Evolutionary conservation across 2,329 filamentous ascomycete genomes (phyloP).

Genomic region (Pestalotiopsis sp.): DNA sequence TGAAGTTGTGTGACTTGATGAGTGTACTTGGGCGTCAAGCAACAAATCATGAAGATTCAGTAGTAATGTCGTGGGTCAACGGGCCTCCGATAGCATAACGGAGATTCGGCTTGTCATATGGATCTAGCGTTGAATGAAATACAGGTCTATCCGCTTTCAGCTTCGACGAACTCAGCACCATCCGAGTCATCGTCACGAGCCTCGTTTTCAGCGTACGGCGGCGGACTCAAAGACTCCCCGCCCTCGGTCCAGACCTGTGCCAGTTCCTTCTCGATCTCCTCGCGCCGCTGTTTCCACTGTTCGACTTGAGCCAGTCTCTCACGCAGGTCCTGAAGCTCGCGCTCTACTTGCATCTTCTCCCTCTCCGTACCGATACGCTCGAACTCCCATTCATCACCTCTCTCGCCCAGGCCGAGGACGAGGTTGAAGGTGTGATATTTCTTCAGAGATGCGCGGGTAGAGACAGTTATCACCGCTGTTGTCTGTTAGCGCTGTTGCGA

Average conservation of each 20-base stretch:
- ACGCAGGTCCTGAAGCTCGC: conserved; percentile 82
- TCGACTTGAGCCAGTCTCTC: conserved; percentile 82
- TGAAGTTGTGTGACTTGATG: neutral
- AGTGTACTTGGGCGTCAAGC: neutral
- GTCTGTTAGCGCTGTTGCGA: conserved; percentile 17
- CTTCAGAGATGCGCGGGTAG: conserved; percentile 90
- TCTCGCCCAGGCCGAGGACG: conserved; percentile 77
- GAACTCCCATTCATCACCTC: conserved; percentile 88
- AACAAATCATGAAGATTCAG: neutral
- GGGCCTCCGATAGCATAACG: neutral
- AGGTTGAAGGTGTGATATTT: conserved; percentile 95
- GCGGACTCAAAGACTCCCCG: conserved; percentile 47
- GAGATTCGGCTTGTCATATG: neutral
- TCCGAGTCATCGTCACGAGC: neutral
- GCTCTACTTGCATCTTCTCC: conserved; percentile 92
- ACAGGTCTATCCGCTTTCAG: conserved; percentile 10
- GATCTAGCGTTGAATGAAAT: neutral
- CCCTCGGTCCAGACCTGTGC: conserved; percentile 63
- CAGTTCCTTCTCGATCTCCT: conserved; percentile 84
- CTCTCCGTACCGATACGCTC: conserved; percentile 91
- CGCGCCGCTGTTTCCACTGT: conserved; percentile 75
- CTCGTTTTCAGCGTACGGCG: conserved; percentile 41
- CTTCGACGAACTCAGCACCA: conserved; percentile 16
- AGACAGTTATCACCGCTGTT: conserved; percentile 90
- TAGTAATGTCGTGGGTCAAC: too few species aligned